phyloP scores from a whole-genome alignment of 805 yeast species.

The Ogataea naganishii region DNA sequence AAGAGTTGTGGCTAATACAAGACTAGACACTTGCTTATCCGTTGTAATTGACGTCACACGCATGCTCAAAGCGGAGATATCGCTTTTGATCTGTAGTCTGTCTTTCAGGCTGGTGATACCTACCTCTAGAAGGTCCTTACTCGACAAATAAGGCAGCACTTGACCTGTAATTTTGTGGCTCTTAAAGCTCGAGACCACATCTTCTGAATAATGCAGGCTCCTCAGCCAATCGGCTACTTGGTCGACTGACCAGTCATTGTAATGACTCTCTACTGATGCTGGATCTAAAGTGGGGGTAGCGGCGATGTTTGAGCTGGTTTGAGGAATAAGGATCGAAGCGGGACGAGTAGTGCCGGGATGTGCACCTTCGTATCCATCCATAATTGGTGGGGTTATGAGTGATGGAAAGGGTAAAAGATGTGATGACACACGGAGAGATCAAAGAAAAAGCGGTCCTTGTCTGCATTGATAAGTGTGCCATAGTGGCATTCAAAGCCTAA shows the following conservation, averaged over 20 bases:
- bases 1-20: background rate
- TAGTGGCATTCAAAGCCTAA: too few species aligned
- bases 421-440: background rate
- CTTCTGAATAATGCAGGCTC: conserved; percentile 13
- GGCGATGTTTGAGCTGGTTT: background rate
- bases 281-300: too few species aligned
- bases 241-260: conserved; percentile 21
- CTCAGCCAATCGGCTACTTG: conserved; percentile 23
- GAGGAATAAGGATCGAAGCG: conserved; percentile 1
- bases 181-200: conserved; percentile 28
- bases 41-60: conserved; percentile 21
- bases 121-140: conserved; percentile 66
- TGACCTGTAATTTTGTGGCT: conserved; percentile 66
- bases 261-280: too few species aligned
- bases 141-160: conserved; percentile 56
- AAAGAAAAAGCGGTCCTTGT: background rate
- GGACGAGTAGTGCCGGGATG: conserved; percentile 1
- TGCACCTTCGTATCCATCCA: conserved; percentile 2
- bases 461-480: too few species aligned
- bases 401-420: too few species aligned
- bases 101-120: conserved; percentile 48
- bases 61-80: conserved; percentile 44
- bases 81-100: conserved; percentile 51
- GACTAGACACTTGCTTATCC: conserved; percentile 8
- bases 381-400: too few species aligned